A percentile compares a stretch with the other conserved stretches of the same genome.
Evolutionary conservation across 306 rosid species (phyloP).

Genomic region (Carpinus viminea): DNA sequence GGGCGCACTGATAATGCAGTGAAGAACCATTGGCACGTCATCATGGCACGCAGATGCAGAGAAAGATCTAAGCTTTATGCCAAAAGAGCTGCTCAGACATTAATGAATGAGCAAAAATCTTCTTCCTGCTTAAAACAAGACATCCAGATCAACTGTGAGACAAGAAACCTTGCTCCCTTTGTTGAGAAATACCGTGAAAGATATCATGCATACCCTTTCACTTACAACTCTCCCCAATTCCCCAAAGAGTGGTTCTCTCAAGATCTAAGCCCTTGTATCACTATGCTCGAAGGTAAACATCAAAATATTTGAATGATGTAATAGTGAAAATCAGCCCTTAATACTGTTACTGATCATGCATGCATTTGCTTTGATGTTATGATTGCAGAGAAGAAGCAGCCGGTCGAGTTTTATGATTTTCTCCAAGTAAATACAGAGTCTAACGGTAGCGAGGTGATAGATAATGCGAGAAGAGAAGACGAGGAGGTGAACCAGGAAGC

Average conservation of each 20-base stretch:
- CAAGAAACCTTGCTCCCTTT: constrained; percentile 35
- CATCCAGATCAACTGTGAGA: constrained; percentile 17
- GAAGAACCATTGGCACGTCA: constrained; percentile 97
- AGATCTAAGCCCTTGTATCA: constrained; percentile 33
- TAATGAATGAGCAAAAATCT: neutral
- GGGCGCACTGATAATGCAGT: constrained; percentile 96
- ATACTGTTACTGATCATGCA: too few species aligned
- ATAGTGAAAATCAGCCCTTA: too few species aligned
- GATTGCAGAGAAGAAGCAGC: constrained; percentile 56
- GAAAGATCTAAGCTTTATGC: constrained; percentile 58
- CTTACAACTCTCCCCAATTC: constrained; percentile 32
- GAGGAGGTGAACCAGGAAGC: constrained; percentile 72
- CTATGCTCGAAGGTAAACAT: constrained; percentile 41
- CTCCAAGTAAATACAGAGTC: constrained; percentile 74
- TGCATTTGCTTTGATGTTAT: too few species aligned
- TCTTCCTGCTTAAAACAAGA: constrained; percentile 22
- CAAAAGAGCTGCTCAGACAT: constrained; percentile 33
- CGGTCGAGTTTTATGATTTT: constrained; percentile 75
- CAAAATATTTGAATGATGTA: neutral
- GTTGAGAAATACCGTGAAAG: constrained; percentile 39
- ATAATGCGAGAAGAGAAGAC: constrained; percentile 64
- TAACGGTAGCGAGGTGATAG: constrained; percentile 74
- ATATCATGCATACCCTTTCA: constrained; percentile 20
- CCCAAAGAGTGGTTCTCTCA: constrained; percentile 34
- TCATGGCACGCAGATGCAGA: constrained; percentile 77